phyloP scores from a whole-genome alignment of 345 rosid genomes.

The Hibiscus tridactylites region DNA sequence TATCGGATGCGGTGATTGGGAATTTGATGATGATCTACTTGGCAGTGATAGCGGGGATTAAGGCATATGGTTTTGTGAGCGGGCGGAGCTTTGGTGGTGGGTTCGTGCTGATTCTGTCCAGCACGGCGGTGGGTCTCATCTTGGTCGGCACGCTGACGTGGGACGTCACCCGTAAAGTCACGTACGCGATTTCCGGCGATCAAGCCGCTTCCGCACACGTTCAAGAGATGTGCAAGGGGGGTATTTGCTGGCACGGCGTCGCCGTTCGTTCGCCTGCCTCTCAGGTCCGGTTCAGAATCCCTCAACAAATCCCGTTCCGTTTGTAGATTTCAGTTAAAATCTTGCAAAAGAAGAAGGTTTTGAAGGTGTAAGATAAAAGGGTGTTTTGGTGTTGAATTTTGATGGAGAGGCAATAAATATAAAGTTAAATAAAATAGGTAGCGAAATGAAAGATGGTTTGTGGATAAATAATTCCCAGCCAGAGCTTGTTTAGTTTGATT shows the following conservation, averaged over 20 bases:
- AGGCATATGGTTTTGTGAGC: slow-evolving; percentile 45
- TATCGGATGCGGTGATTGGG: slow-evolving; percentile 76
- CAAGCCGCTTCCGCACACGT: slow-evolving; percentile 28
- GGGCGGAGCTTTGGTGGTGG: slow-evolving; percentile 67
- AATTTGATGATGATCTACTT: slow-evolving; percentile 84
- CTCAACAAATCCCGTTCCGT: slow-evolving; percentile 36
- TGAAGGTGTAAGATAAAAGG: neutral
- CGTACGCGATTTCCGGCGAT: slow-evolving; percentile 56
- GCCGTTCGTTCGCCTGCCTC: slow-evolving; percentile 89
- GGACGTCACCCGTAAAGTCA: slow-evolving; percentile 82
- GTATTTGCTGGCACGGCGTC: slow-evolving; percentile 98
- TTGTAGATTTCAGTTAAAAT: slow-evolving; percentile 1
- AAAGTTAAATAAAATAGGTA: neutral
- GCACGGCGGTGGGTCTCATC: slow-evolving; percentile 53
- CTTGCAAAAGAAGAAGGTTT: neutral
- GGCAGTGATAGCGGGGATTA: slow-evolving; percentile 66
- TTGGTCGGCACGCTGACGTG: slow-evolving; percentile 72
- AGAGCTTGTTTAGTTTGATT: neutral
- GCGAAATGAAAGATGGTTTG: neutral
- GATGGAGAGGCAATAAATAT: neutral
- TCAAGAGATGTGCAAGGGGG: slow-evolving; percentile 77
- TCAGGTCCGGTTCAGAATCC: slow-evolving; percentile 86
- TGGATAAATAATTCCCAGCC: neutral
- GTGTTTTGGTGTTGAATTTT: neutral
- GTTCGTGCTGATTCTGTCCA: slow-evolving; percentile 56